Conservation (phyloP, 352 stramenopile species). For the Peronosclerospora sorghi region DNA sequence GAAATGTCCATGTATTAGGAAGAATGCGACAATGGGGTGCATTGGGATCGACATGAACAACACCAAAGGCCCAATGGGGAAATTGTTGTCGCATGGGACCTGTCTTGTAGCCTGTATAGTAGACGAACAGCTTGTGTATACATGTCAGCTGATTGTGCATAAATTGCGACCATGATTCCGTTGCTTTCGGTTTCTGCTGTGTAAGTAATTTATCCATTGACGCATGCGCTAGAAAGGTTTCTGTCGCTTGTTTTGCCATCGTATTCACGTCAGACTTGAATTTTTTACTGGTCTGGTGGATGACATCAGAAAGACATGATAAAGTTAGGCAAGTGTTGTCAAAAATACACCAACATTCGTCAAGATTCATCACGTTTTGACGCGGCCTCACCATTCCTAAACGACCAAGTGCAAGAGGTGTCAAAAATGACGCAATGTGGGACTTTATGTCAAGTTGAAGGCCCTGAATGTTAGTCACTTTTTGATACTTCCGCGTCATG, state of each 20-base stretch:
- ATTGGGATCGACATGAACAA: constrained; percentile 68
- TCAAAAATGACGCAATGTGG: constrained; percentile 33
- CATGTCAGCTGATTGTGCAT: constrained; percentile 64
- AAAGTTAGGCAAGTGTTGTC: neutral
- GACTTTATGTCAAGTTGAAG: constrained; percentile 41
- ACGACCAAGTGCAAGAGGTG: constrained; percentile 24
- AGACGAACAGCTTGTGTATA: constrained; percentile 71
- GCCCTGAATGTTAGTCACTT: constrained; percentile 38
- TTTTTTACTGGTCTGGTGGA: constrained; percentile 31
- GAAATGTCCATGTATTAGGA: constrained; percentile 71
- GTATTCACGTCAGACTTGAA: constrained; percentile 37
- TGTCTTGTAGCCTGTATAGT: constrained; percentile 79
- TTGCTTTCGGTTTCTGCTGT: constrained; percentile 22
- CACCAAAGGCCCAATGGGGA: constrained; percentile 59
- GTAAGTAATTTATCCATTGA: constrained; percentile 31
- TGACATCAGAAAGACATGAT: constrained; percentile 8
- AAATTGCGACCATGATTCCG: constrained; percentile 51
- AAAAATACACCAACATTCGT: neutral
- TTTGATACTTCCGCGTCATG: constrained; percentile 6
- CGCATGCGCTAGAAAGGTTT: constrained; percentile 28
- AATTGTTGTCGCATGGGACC: constrained; percentile 48
- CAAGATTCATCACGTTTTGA: neutral
- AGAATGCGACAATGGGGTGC: constrained; percentile 44
- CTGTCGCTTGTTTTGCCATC: constrained; percentile 32
- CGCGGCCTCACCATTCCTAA: constrained; percentile 44